Evolutionary conservation across 1,284 basidiomycete species (phyloP).

Genomic region (Ceratobasidium sp.): DNA sequence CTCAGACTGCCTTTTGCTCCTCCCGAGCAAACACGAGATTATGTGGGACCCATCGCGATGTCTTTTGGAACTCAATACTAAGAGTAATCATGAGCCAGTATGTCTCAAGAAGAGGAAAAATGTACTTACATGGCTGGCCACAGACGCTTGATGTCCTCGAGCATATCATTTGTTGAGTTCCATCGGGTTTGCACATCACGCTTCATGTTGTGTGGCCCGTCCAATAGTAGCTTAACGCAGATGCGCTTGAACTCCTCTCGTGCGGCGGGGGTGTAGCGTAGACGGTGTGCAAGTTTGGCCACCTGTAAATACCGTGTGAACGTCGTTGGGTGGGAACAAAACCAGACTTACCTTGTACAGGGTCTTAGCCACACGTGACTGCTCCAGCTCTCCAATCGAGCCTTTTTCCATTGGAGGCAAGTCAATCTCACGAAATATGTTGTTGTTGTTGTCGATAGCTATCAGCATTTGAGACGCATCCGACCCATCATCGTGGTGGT

Average conservation of each 20-base stretch:
- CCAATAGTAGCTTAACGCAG: neutral
- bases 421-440: neutral
- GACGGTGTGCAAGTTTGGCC: neutral
- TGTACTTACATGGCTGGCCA: neutral
- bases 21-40: neutral
- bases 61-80: constrained; percentile 4
- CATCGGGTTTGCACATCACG: neutral
- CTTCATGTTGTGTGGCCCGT: neutral
- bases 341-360: neutral
- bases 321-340: neutral
- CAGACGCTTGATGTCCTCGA: neutral
- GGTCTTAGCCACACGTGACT: neutral
- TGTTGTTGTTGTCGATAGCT: neutral
- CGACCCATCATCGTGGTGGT: neutral
- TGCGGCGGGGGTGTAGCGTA: neutral
- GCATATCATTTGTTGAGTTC: too few species aligned
- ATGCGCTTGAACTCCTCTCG: neutral
- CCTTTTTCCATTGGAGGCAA: neutral
- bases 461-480: neutral
- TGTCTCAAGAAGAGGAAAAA: neutral
- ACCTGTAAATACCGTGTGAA: neutral
- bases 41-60: neutral
- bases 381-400: neutral
- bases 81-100: neutral
- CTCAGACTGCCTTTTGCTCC: neutral